Evolutionary conservation across 495 filamentous ascomycete species (phyloP), one percentile per base, ranked within the genome.

Genomic region (Hypomontagnella monticulosa): DNA sequence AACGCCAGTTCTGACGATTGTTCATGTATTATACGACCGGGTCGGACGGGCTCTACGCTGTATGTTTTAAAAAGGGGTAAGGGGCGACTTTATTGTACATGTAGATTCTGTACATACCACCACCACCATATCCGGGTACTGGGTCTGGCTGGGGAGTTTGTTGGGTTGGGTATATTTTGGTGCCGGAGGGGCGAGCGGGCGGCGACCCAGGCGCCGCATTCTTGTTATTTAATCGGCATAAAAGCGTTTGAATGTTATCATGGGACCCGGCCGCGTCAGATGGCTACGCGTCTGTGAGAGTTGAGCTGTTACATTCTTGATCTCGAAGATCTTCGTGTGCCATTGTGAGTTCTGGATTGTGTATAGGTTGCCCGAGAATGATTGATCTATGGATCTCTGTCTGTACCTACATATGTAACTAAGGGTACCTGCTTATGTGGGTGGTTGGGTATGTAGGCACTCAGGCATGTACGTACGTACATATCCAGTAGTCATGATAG

Each of bases 1-100:
- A n/a, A 15, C 19, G 16, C 16, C 10, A 57, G 27, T 57, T 63
- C 37, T 61, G 37, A 51, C 47, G 57, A 67, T 36, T 36, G 40
- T 40, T 47, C 20, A 67, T 67, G 64, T 67, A 67, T 33, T 53
- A 62, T 67, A 67, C 41, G 58, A 62, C 52, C 41, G 47, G 14
- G n/a, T 18, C 8, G 44, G 44, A 27, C 23, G 23, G 23, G 23
- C 23, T 27, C 23, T 27, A 27, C 23, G 23, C 23, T 3, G 23
- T 27, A 27, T 6, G 6, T 27, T 27, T 27, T 27, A 2, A 27
- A 27, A 27, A 27, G 12, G 27, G 47, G 47, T 19, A 36, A 0
- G 30, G 34, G 34, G 15, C 27, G 32, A 9, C 14, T 14, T 23
- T 9, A 18, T 9, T 33, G 47, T 50, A 50, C 32, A 36, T 33